Base-by-base conservation (phyloP, 179 eudicot genomes). In the Carnegiea gigantea region DNA sequence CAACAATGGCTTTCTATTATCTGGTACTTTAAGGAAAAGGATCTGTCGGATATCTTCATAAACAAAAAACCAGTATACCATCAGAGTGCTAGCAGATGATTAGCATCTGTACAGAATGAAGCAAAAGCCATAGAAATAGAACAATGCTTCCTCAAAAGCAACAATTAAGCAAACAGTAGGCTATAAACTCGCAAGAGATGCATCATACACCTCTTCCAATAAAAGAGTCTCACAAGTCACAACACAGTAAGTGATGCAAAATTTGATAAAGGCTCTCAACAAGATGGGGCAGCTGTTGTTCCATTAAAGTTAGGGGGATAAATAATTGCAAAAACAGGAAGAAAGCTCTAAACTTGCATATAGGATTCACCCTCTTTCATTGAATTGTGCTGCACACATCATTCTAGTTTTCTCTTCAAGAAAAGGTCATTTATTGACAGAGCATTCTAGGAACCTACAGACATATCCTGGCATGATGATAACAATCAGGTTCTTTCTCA, bases 1-100 rank as follows among this genome's bases (percentile, higher is more conserved):
- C 76, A 97, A 87, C 73, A 97, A 82, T 51, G 83, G 82, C 86
- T 90, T 95, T 79, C 97, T 91, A 74, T 93, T 85, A 83, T 95
- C 98, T 10, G 95, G 97, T 75, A 97, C 98, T 89, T 91, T 95
- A 68, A 83, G 87, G 85, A 92, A 90, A 80, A 97, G 97, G 83
- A 89, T 80, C 86, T 89, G 91, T 91, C 93, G 93, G 86, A 97
- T 90, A 81, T 97, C 99, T 96, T 86, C 54, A 88, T 77, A 84
- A 79, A 92, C 70, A 87, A 82, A 85, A 60, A 24, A 77, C 76
- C n/a, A 76, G 76, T 57, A 85, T 46, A 78, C 70, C 48, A 80
- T 81, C 81, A 89, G 64, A 77, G 57, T 2, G 43, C 65, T 76
- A 67, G 28, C 28, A 15, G 51, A 53, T 46, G 77, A 73, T 28